Conservation (phyloP, 2,329 filamentous ascomycete genomes). For the Biscogniauxia sp. region DNA sequence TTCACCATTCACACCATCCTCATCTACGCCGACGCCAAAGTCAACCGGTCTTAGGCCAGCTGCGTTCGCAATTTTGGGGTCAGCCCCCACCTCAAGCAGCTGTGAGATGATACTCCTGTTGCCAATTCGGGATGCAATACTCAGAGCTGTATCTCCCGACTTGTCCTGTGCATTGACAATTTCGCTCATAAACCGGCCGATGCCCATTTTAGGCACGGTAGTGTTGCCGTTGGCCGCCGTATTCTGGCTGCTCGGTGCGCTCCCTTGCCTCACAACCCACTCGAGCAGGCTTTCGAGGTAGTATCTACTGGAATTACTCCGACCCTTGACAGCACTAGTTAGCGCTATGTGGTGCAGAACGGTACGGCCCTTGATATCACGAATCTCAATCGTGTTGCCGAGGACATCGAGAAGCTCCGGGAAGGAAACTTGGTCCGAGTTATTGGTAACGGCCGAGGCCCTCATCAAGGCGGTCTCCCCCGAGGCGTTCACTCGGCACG, state of each 20-base stretch:
- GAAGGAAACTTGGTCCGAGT: slow-evolving; percentile 86
- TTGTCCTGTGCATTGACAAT: slow-evolving; percentile 96
- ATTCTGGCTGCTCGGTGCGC: slow-evolving; percentile 54
- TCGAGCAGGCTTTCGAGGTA: slow-evolving; percentile 93
- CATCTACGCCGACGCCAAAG: slow-evolving; percentile 82
- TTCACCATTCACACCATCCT: slow-evolving; percentile 35
- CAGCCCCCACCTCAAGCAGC: slow-evolving; percentile 88
- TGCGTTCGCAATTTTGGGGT: slow-evolving; percentile 87
- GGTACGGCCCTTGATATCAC: slow-evolving; percentile 85
- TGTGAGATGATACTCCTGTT: slow-evolving; percentile 97
- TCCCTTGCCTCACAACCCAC: slow-evolving; percentile 87
- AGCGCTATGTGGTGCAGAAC: slow-evolving; percentile 96
- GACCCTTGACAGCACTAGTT: slow-evolving; percentile 91
- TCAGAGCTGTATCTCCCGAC: slow-evolving; percentile 90
- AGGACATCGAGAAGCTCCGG: slow-evolving; percentile 86
- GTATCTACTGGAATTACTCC: slow-evolving; percentile 87
- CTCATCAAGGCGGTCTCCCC: slow-evolving; percentile 94
- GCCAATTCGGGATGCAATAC: slow-evolving; percentile 88
- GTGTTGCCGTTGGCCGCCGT: slow-evolving; percentile 32
- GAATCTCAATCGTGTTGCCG: slow-evolving; percentile 83
- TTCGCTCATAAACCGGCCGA: slow-evolving; percentile 93
- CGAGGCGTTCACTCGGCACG: slow-evolving; percentile 81
- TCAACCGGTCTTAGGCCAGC: slow-evolving; percentile 88
- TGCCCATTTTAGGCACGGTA: slow-evolving; percentile 66
- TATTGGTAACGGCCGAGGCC: slow-evolving; percentile 90